Base-by-base conservation (phyloP, 1,139 yeast species). In the Pichia sp. region DNA sequence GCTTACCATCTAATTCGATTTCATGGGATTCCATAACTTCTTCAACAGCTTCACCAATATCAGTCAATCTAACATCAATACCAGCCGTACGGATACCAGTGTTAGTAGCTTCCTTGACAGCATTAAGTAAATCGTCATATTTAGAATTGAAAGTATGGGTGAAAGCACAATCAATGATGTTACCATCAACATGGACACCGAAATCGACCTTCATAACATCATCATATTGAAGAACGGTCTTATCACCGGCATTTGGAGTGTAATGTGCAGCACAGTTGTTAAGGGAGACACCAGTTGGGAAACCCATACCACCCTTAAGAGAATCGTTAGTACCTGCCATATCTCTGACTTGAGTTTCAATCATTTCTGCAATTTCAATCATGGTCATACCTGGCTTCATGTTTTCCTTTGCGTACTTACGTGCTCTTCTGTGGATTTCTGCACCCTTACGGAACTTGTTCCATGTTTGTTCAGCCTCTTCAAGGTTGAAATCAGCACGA, bases 21-120 rank as follows among this genome's bases (percentile, higher is more conserved):
- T 93, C 99, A 67, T 91, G 87, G 38, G 94, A 83, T 68, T 93
- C 99, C 99, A 93, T 93, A 38, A 87, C 93, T 65, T 93, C 99
- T 68, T 93, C 97, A 52, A 93, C 80, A 4, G 95, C 95, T 51
- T 84, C 98, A 47, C 99, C 99, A 57, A 93, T 87, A 62, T 93
- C 99, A 42, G 95, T 86, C 59, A 93, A 71, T 60, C 99, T 78
- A 35, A 90, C 99, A 66, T 93, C 99, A 53, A 93, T 91, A 45
- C 99, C 99, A 1, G 97, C 89, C 56, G 87, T 96, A 51, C 78
- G 77, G 53, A 93, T 77, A 59, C 99, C 99, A 2, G 99, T 86
- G 63, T 91, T 80, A 14, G 99, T 93, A 43, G 99, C 98, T 43
- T 81, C 97, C 57, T 76, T 79, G 36, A 93, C 99, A 1, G 99